A percentile compares a stretch with the other conserved stretches of the same genome.
phyloP scores from a whole-genome alignment of 2,329 filamentous ascomycete genomes.

The Trichoderma harzianum region DNA sequence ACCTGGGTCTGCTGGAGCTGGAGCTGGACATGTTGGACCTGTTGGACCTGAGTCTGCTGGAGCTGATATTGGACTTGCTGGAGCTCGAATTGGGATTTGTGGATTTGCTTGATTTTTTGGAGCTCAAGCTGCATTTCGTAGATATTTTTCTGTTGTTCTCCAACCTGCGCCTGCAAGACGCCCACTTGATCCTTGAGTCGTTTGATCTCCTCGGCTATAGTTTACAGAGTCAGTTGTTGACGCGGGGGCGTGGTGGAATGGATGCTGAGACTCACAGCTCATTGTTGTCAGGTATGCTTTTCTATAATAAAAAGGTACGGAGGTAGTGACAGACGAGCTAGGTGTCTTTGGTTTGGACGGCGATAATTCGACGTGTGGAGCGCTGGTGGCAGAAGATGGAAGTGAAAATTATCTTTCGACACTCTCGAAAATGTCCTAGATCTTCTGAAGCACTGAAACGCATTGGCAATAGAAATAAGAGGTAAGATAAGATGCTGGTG shows the following conservation, averaged over 20 bases:
- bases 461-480: background rate
- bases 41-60: too few species aligned
- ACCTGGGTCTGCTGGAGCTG: too few species aligned
- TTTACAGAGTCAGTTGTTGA: background rate
- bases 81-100: too few species aligned
- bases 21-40: too few species aligned
- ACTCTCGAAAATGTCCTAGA: background rate
- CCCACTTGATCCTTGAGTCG: background rate
- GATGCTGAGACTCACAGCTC: background rate
- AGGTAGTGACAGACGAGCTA: background rate
- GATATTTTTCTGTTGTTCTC: background rate
- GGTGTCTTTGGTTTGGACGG: background rate
- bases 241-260: background rate
- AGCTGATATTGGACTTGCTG: too few species aligned
- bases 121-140: background rate
- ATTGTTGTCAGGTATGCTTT: background rate
- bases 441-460: background rate
- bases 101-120: too few species aligned
- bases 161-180: background rate
- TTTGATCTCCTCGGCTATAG: background rate
- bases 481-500: background rate
- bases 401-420: too few species aligned
- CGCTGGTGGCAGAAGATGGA: too few species aligned
- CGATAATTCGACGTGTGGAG: background rate
- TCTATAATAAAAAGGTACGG: background rate